Evolutionary conservation across 192 early-diverging fungal species (phyloP), one percentile per base, ranked within the genome.

Genomic region (Backusella circina): DNA sequence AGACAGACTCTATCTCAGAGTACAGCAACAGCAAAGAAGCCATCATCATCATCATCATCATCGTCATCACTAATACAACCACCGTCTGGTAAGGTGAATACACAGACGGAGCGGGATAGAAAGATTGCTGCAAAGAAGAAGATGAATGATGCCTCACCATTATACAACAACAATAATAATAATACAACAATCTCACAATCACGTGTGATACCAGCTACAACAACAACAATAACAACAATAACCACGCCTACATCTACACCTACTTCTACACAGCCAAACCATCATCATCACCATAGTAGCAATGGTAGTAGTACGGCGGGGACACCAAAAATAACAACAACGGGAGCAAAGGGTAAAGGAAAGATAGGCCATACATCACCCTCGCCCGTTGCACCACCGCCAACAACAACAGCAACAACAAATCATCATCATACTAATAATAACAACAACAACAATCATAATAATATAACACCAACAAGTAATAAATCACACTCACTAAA

Each of bases 61-160:
- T n/a, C n/a, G n/a, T n/a, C n/a, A n/a, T 54, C 68, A 37, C 15
- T 75, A 31, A 69, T 75, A 23, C 74, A 41, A 13, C 74, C 74
- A 5, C 66, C 74, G 7, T 35, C 74, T n/a, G 67, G 67, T 38
- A 33, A 36, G 38, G 67, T 68, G 2, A 33, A 18, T 21, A 68
- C 67, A 9, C 54, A 61, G 9, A 38, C 67, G 7, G 67, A 68
- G 13, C n/a, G 67, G 12, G 67, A 68, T 38, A 35, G 67, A 38
- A 36, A 33, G 12, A 68, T 68, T 21, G 67, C 67, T 33, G 28
- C 65, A 66, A 66, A 66, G 26, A 61, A 61, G 23, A 61, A 61
- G 10, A 21, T 23, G 10, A 61, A 28, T 26, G 26, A 61, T 61
- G 26, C 54, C 3, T 61, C 54, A 28, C 54, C 54, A 26, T 61